These are phyloP conservation scores for Bipolaris sorokiniana DNA, from an alignment of 2,329 filamentous ascomycete genomes.

Conservation along the genomic window DNA sequence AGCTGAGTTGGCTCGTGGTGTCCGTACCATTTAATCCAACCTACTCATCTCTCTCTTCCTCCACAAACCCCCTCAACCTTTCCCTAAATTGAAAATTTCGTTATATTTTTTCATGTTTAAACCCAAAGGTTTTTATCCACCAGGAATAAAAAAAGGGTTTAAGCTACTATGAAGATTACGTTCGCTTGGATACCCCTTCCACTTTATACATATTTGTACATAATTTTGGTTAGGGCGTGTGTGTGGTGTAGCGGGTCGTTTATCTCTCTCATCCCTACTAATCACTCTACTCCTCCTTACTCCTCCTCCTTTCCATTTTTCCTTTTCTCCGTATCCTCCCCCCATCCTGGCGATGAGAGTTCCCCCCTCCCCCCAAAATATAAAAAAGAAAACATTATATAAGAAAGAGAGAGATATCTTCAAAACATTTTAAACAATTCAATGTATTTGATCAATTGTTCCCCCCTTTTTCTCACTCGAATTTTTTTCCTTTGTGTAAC, in stretches of 20 bases:
- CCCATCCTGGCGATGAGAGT: neutral
- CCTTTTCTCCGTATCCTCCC: no score
- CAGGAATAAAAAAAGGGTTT: conserved; percentile 3
- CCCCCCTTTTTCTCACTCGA: no score
- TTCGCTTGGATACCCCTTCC: conserved; percentile 26
- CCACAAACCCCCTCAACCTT: neutral
- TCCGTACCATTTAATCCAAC: conserved; percentile 44
- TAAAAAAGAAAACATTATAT: neutral
- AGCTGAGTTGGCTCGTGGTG: conserved; percentile 43
- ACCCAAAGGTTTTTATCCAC: neutral
- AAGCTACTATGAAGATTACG: conserved; percentile 20
- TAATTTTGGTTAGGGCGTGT: conserved; percentile 16
- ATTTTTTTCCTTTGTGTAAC: no score
- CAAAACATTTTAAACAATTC: no score
- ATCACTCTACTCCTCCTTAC: neutral
- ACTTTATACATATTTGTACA: conserved; percentile 27
- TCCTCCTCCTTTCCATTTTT: no score
- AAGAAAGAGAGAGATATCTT: neutral
- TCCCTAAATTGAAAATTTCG: neutral
- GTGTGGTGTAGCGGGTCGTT: neutral
- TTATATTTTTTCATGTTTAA: neutral
- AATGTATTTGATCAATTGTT: no score
- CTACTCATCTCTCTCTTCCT: neutral
- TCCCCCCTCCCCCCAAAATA: neutral
- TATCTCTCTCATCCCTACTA: neutral